phyloP scores from a whole-genome alignment of 495 filamentous ascomycete genomes.

The Penicillium simplicissimum region DNA sequence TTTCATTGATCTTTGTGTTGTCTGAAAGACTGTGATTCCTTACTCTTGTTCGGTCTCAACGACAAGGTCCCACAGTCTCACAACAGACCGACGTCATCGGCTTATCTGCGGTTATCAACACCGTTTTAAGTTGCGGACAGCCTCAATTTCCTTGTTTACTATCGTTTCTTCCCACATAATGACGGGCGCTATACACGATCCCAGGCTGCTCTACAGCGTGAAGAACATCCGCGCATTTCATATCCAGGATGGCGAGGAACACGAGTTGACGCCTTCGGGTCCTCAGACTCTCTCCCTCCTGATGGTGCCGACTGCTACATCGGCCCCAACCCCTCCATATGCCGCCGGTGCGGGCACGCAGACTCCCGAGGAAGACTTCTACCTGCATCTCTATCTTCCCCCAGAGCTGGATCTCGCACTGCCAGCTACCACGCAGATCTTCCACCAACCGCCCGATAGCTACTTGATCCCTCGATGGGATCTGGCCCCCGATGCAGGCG shows the following conservation, averaged over 20 bases:
- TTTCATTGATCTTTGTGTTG: conserved; percentile 5
- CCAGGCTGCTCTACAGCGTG: conserved; percentile 80
- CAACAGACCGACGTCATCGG: conserved; percentile 15
- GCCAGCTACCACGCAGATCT: conserved; percentile 92
- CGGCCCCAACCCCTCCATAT: conserved; percentile 63
- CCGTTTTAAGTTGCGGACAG: conserved; percentile 8
- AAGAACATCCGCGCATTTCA: conserved; percentile 83
- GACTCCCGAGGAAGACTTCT: conserved; percentile 83
- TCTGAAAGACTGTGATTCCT: background rate
- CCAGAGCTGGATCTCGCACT: conserved; percentile 91
- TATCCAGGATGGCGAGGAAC: conserved; percentile 82
- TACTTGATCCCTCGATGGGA: conserved; percentile 95
- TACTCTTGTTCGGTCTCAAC: background rate
- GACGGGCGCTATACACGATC: conserved; percentile 52
- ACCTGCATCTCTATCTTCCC: conserved; percentile 87
- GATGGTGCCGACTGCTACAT: conserved; percentile 86
- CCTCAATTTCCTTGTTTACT: background rate
- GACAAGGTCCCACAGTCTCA: background rate
- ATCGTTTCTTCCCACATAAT: conserved; percentile 10
- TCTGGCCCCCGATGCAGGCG: conserved; percentile 78
- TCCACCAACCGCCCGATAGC: conserved; percentile 83
- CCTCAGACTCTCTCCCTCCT: conserved; percentile 86
- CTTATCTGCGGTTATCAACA: conserved; percentile 24
- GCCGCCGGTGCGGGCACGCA: conserved; percentile 35
- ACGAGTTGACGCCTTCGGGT: conserved; percentile 77